These are phyloP conservation scores for Pichia membranifaciens DNA, from an alignment of 805 yeast genomes.

Conservation along the genomic window DNA sequence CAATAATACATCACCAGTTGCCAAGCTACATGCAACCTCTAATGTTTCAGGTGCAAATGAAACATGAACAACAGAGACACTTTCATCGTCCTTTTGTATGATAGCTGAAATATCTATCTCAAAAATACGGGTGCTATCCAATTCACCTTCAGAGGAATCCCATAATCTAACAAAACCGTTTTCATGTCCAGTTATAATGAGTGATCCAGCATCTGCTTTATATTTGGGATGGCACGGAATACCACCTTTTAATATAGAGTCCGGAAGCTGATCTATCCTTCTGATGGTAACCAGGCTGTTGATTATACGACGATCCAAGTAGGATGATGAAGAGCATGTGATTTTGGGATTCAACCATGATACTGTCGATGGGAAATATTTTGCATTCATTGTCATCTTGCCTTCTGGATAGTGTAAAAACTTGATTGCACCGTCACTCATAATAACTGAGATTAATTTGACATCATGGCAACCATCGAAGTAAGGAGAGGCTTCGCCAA, in stretches of 20 bases:
- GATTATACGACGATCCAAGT: slow-evolving; percentile 28
- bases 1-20: slow-evolving; percentile 66
- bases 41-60: slow-evolving; percentile 76
- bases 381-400: slow-evolving; percentile 42
- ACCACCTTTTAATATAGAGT: slow-evolving; percentile 69
- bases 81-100: slow-evolving; percentile 36
- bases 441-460: slow-evolving; percentile 47
- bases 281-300: slow-evolving; percentile 39
- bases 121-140: slow-evolving; percentile 51
- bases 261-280: slow-evolving; percentile 23
- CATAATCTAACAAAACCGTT: slow-evolving; percentile 79
- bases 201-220: slow-evolving; percentile 48
- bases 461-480: slow-evolving; percentile 82
- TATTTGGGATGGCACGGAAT: slow-evolving; percentile 49
- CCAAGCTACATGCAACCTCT: slow-evolving; percentile 65
- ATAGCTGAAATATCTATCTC: slow-evolving; percentile 52
- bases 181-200: slow-evolving; percentile 77
- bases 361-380: slow-evolving; percentile 73
- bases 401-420: slow-evolving; percentile 56
- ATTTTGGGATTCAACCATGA: slow-evolving; percentile 74
- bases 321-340: slow-evolving; percentile 47
- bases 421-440: slow-evolving; percentile 62
- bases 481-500: slow-evolving; percentile 64
- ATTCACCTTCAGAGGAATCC: slow-evolving; percentile 76
- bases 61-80: slow-evolving; percentile 46